These are phyloP conservation scores for Penicillium dipodomyicola DNA, from an alignment of 495 filamentous ascomycete genomes.

Conservation along the genomic window DNA sequence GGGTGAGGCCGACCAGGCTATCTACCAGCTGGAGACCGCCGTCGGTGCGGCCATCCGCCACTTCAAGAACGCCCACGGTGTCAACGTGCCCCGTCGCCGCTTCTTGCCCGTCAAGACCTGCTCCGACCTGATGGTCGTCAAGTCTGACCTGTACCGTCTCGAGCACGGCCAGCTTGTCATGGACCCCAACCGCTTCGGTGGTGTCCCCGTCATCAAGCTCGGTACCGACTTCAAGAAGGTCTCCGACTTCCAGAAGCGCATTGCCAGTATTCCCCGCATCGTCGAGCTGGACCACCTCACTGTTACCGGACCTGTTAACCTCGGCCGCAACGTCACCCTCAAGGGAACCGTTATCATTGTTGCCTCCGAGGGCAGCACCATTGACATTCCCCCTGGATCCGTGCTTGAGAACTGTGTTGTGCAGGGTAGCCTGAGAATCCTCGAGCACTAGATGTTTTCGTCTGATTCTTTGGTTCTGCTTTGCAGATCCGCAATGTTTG, in stretches of 20 bases:
- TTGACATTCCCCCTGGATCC: constrained; percentile 94
- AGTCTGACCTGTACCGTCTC: constrained; percentile 99
- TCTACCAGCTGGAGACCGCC: constrained; percentile 97
- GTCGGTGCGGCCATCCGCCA: constrained; percentile 98
- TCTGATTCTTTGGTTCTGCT: constrained; percentile 9
- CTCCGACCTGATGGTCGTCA: constrained; percentile 99
- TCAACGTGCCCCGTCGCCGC: constrained; percentile 95
- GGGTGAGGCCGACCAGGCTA: constrained; percentile 95
- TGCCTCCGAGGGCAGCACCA: constrained; percentile 94
- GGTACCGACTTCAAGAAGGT: constrained; percentile 99
- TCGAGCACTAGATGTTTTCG: constrained; percentile 70
- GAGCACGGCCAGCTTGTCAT: constrained; percentile 98
- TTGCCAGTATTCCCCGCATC: constrained; percentile 94
- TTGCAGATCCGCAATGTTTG: not conserved
- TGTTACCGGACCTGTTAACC: constrained; percentile 93
- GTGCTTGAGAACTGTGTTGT: constrained; percentile 99
- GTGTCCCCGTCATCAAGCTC: constrained; percentile 99
- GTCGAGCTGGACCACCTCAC: constrained; percentile 97
- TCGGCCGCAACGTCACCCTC: constrained; percentile 88
- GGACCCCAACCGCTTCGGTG: constrained; percentile 92
- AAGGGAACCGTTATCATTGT: constrained; percentile 99
- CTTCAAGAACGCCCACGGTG: constrained; percentile 97
- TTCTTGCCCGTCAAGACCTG: constrained; percentile 99
- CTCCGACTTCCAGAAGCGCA: constrained; percentile 98
- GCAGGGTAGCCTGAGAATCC: constrained; percentile 91